Evolutionary conservation across 2,329 filamentous ascomycete species (phyloP), one percentile per base, ranked within the genome.

Genomic region (Ascosphaera apis): DNA sequence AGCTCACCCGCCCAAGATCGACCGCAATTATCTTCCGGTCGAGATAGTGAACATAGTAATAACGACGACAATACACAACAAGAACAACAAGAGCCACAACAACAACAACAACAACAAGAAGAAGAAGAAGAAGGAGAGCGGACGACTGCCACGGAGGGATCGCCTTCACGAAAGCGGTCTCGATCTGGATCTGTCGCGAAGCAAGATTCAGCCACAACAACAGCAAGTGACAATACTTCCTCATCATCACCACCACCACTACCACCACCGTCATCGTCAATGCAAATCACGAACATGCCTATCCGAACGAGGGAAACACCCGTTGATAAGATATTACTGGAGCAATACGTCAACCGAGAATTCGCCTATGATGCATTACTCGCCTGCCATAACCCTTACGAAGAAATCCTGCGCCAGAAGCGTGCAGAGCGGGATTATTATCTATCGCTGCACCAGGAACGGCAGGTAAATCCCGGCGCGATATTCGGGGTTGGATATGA

Each of bases 401-500:
- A 69, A 42, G 62, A 65, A 35, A 55, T 73, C 38, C 66, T 74
- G 43, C 64, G 65, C 44, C 62, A 69, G 44, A 76, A 74, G 56
- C 69, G 69, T 43, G 62, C 69, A 35, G 75, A 77, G 55, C 66
- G 72, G 40, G 67, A 75, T 40, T 74, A 81, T 50, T 82, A 86
- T 61, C 63, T 69, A 39, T 55, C 63, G 34, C 51, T 81, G 44
- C 57, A 77, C 64, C 55, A 70, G 64, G 58, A 67, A 35, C 61
- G 66, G 32, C 60, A 65, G 33, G 48, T 59, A 40, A 62, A 72
- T 43, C 69, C 72, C 12, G 69, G 62, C 28, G 61, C 64, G 8
- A 54, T 76, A 19, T 76, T 72, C 49, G 72, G 72, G 19, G 58
- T 62, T 46, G 88, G 88, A 37, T 98, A 91, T 53, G 73, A 70